These are phyloP conservation scores for Irpex lacteus DNA, from an alignment of 1,284 basidiomycete genomes.

Conservation along the genomic window DNA sequence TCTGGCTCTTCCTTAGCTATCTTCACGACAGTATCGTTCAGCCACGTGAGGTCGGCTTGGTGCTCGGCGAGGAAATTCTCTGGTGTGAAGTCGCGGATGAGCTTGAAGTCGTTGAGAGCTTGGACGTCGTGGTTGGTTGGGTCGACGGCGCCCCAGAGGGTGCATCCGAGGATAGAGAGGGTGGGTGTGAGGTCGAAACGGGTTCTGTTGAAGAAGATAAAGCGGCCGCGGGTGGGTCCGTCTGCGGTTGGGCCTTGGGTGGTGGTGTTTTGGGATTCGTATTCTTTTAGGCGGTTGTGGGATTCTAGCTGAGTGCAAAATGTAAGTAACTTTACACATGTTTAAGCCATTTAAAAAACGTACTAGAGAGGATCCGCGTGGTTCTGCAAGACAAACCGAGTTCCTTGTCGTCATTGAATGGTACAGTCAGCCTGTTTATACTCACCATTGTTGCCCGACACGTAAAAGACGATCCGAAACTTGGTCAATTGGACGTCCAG, in stretches of 20 bases:
- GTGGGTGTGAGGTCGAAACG: constrained; percentile 33
- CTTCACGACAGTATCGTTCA: not conserved
- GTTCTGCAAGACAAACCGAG: not conserved
- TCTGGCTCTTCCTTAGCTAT: constrained; percentile 29
- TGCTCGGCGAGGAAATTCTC: constrained; percentile 27
- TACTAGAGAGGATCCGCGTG: not conserved
- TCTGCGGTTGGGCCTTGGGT: not conserved
- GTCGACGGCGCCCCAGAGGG: constrained; percentile 36
- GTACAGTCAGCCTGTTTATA: too few species aligned
- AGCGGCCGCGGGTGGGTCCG: not conserved
- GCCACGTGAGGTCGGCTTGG: not conserved
- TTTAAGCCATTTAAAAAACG: too few species aligned
- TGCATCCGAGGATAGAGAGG: constrained; percentile 38
- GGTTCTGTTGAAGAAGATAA: constrained; percentile 29
- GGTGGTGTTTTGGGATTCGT: not conserved
- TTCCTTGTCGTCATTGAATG: too few species aligned
- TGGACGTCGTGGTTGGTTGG: constrained; percentile 23
- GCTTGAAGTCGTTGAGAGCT: constrained; percentile 31
- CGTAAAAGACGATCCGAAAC: not conserved
- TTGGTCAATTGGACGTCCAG: not conserved
- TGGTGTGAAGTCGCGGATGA: constrained; percentile 28
- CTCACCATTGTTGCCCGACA: not conserved
- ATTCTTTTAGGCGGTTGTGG: not conserved
- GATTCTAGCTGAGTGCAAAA: not conserved
- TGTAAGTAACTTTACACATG: too few species aligned